Evolutionary conservation across 495 filamentous ascomycete species (phyloP), one percentile per base, ranked within the genome.

Genomic region (Staphylotrichum tortipilum): DNA sequence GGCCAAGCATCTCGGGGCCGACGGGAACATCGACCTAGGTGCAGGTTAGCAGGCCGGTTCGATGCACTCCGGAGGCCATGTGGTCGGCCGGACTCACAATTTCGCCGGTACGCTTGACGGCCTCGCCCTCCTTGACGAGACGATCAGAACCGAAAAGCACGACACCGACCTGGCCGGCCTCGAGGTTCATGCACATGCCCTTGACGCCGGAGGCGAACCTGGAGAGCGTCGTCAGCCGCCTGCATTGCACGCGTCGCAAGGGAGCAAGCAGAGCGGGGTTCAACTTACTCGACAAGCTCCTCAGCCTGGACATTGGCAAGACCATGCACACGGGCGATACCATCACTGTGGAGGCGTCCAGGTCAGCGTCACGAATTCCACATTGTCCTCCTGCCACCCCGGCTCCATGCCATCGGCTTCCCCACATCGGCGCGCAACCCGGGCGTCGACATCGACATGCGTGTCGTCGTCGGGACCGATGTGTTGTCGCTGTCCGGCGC

Each of bases 171-270:
- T 97, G 94, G 72, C 92, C 92, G 71, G 92, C 92, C 77, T 98
- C 92, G 70, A 98, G 81, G 84, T 98, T 98, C 90, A 98, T 95
- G 86, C 94, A 97, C 92, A 98, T 98, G 71, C 92, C 92, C 83
- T 96, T 96, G 68, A 98, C 92, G 72, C 92, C 92, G 59, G 92
- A 98, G 63, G 92, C 89, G 79, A 98, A 98, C 80, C 92, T 95
- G 6, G 52, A n/a, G 55, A 50, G 35, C 23, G 30, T 5, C 4
- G 44, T 69, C 57, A 62, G 60, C 26, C 15, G 3, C 28, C 47
- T 47, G 47, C 43, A 39, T 15, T 28, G 6, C 26, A 28, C 1
- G 26, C 26, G 26, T 28, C 6, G n/a, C n/a, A n/a, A n/a, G 52
- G 17, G 14, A 36, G 21, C 44, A 28, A 9, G 4, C 49, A 22